phyloP scores from a whole-genome alignment of 805 yeast genomes.

The Nakazawaea ambrosiae region DNA sequence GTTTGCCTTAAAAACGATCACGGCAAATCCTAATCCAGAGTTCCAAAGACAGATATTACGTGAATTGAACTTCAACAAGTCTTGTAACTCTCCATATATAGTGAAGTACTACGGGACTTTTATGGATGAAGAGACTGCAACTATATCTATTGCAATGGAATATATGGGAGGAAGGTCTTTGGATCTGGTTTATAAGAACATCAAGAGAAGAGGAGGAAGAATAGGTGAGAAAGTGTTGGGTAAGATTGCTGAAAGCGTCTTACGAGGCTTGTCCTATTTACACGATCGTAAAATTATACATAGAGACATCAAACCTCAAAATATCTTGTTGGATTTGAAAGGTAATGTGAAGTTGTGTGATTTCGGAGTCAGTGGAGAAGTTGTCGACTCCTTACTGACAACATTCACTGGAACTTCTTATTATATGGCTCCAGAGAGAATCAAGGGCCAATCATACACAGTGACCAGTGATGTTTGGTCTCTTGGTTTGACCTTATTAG shows the following conservation, averaged over 20 bases:
- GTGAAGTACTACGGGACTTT: slow-evolving; percentile 93
- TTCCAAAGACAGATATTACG: slow-evolving; percentile 85
- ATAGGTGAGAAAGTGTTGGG: slow-evolving; percentile 92
- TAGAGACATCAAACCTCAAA: slow-evolving; percentile 94
- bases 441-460: slow-evolving; percentile 91
- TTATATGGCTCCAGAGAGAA: slow-evolving; percentile 98
- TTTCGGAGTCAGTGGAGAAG: slow-evolving; percentile 97
- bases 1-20: slow-evolving; percentile 78
- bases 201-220: slow-evolving; percentile 68
- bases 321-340: slow-evolving; percentile 63
- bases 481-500: slow-evolving; percentile 82
- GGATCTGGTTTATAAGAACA: slow-evolving; percentile 83
- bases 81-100: slow-evolving; percentile 76
- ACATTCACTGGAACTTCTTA: slow-evolving; percentile 97
- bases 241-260: slow-evolving; percentile 78
- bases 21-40: slow-evolving; percentile 76
- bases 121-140: slow-evolving; percentile 63
- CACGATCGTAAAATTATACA: slow-evolving; percentile 88
- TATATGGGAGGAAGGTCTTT: slow-evolving; percentile 91
- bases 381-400: slow-evolving; percentile 89
- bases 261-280: slow-evolving; percentile 78
- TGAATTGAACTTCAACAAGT: slow-evolving; percentile 81
- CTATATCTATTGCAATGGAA: slow-evolving; percentile 94
- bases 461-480: slow-evolving; percentile 98
- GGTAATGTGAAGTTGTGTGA: slow-evolving; percentile 94